phyloP scores from a whole-genome alignment of 495 filamentous ascomycete species.

The Articulospora tetracladia region DNA sequence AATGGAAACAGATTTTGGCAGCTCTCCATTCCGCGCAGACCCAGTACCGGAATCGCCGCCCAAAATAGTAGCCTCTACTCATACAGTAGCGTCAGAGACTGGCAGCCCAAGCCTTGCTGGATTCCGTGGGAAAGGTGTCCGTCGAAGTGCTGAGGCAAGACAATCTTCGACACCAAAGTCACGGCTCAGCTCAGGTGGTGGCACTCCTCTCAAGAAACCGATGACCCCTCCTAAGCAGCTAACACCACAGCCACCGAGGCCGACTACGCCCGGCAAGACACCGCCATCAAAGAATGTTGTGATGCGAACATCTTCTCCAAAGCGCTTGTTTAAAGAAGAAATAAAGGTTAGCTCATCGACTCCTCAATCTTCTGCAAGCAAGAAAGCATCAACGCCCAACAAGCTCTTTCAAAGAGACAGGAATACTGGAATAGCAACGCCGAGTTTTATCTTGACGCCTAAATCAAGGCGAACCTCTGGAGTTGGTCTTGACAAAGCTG shows the following conservation, averaged over 20 bases:
- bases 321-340: slow-evolving; percentile 49
- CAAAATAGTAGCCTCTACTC: slow-evolving; percentile 30
- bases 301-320: slow-evolving; percentile 47
- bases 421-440: slow-evolving; percentile 53
- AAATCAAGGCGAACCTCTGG: slow-evolving; percentile 62
- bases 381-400: slow-evolving; percentile 17
- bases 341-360: slow-evolving; percentile 29
- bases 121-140: slow-evolving; percentile 49
- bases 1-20: slow-evolving; percentile 42
- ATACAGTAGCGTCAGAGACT: slow-evolving; percentile 50
- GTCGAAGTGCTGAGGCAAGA: slow-evolving; percentile 41
- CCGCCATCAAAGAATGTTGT: slow-evolving; percentile 36
- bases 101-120: slow-evolving; percentile 56
- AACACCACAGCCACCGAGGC: slow-evolving; percentile 47
- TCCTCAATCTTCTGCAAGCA: slow-evolving; percentile 14
- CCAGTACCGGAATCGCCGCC: slow-evolving; percentile 33
- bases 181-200: slow-evolving; percentile 1
- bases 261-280: slow-evolving; percentile 50
- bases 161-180: slow-evolving; percentile 41
- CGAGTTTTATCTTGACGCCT: slow-evolving; percentile 62
- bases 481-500: slow-evolving; percentile 68
- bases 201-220: slow-evolving; percentile 39
- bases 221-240: slow-evolving; percentile 45
- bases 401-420: slow-evolving; percentile 57
- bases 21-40: slow-evolving; percentile 48